Evolutionary conservation across 305 asterid species (phyloP).

Genomic region (Lippia alba): DNA sequence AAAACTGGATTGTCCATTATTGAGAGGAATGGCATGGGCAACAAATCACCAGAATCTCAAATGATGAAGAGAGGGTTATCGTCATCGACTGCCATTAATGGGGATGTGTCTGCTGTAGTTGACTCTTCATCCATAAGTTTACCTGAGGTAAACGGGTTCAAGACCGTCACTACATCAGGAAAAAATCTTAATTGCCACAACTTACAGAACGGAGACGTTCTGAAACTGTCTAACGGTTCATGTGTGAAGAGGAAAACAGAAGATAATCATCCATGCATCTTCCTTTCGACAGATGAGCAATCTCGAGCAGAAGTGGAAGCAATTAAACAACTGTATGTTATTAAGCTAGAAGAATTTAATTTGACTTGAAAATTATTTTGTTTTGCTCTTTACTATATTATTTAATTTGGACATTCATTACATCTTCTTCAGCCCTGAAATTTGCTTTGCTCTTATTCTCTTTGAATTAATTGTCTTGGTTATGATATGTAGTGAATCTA

Average conservation of each 20-base stretch:
- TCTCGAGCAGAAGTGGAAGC: slow-evolving; percentile 70
- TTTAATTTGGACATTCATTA: slow-evolving; percentile 24
- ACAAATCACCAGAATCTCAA: slow-evolving; percentile 34
- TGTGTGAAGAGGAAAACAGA: slow-evolving; percentile 68
- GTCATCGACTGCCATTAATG: slow-evolving; percentile 46
- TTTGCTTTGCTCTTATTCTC: slow-evolving; percentile 10
- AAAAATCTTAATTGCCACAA: slow-evolving; percentile 40
- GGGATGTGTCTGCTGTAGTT: slow-evolving; percentile 39
- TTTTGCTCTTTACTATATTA: slow-evolving; percentile 4
- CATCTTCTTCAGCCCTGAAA: slow-evolving; percentile 12
- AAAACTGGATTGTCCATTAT: slow-evolving; percentile 41
- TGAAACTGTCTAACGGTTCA: slow-evolving; percentile 45
- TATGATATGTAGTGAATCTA: slow-evolving; percentile 12
- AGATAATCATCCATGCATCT: slow-evolving; percentile 50
- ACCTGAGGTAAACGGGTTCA: slow-evolving; percentile 39
- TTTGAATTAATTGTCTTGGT: slow-evolving; percentile 25
- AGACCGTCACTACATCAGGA: slow-evolving; percentile 32
- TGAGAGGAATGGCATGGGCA: slow-evolving; percentile 38
- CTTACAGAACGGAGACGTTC: slow-evolving; percentile 44
- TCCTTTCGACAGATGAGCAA: slow-evolving; percentile 65
- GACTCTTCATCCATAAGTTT: slow-evolving; percentile 36
- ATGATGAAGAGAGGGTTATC: slow-evolving; percentile 38
- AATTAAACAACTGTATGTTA: slow-evolving; percentile 76
- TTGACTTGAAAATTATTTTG: slow-evolving; percentile 14
- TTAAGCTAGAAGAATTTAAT: slow-evolving; percentile 23